phyloP scores from a whole-genome alignment of 2,329 filamentous ascomycete genomes.

The Exophiala alcalophila region DNA sequence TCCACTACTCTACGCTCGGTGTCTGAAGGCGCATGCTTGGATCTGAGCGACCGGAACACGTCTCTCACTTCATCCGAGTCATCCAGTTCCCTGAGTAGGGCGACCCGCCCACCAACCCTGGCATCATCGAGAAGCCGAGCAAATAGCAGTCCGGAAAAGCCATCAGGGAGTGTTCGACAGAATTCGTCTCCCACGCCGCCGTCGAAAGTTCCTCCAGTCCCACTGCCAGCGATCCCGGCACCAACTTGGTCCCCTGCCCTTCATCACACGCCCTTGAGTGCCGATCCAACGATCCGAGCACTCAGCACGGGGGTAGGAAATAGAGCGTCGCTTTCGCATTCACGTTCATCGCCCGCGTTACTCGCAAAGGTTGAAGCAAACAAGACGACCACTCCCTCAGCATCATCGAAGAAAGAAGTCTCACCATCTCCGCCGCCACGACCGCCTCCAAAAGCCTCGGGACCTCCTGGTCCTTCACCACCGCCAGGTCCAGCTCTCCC shows the following conservation, averaged over 20 bases:
- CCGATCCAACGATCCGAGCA: slow-evolving; percentile 24
- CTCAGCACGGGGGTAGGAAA: slow-evolving; percentile 12
- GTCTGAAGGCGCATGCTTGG: slow-evolving; percentile 17
- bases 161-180: no score
- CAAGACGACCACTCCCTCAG: neutral
- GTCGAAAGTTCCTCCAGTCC: no score
- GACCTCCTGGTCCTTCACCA: neutral
- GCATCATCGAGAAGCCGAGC: slow-evolving; percentile 3
- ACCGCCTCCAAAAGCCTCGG: neutral
- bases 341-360: slow-evolving; percentile 6
- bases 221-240: slow-evolving; percentile 15
- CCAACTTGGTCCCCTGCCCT: slow-evolving; percentile 22
- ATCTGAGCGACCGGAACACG: slow-evolving; percentile 13
- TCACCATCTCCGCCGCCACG: slow-evolving; percentile 1
- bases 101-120: slow-evolving; percentile 2
- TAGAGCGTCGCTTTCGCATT: neutral
- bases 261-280: slow-evolving; percentile 22
- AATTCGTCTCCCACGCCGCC: no score
- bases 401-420: slow-evolving; percentile 1
- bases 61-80: slow-evolving; percentile 16
- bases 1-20: slow-evolving; percentile 21
- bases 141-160: slow-evolving; percentile 16
- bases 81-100: slow-evolving; percentile 6
- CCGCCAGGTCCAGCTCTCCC: neutral
- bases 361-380: neutral